Percentiles rank a stretch among this genome's conserved stretches.
Conservation (phyloP, 371 early-diverging fungal species). For the Mucor sp. region DNA sequence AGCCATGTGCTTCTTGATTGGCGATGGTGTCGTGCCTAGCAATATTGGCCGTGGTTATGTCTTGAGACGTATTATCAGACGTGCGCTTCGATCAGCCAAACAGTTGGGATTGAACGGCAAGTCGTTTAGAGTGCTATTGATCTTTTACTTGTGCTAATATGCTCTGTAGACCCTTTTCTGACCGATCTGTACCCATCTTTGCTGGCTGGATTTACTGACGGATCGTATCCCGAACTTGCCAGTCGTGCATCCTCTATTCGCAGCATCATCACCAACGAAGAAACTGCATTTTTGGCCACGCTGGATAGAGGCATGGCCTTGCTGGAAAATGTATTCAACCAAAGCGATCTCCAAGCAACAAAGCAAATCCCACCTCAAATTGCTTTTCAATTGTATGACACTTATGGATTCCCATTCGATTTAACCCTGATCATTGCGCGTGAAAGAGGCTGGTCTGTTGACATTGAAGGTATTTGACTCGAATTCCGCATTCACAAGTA, state of each 20-base stretch:
- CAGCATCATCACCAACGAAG: constrained; percentile 68
- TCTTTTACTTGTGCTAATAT: neutral
- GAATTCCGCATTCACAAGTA: neutral
- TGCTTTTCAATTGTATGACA: constrained; percentile 75
- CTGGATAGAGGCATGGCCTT: constrained; percentile 65
- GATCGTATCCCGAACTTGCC: constrained; percentile 61
- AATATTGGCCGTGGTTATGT: constrained; percentile 81
- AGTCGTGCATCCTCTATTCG: constrained; percentile 55
- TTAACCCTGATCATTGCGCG: constrained; percentile 69
- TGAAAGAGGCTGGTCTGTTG: constrained; percentile 73
- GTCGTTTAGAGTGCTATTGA: neutral
- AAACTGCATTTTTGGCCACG: constrained; percentile 63
- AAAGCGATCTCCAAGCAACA: constrained; percentile 34
- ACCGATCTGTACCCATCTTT: constrained; percentile 65
- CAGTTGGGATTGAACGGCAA: constrained; percentile 65
- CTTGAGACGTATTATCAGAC: constrained; percentile 74
- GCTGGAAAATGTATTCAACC: constrained; percentile 59
- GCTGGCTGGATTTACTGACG: constrained; percentile 52
- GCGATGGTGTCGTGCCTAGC: constrained; percentile 80
- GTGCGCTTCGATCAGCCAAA: constrained; percentile 72
- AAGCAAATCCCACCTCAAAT: constrained; percentile 52
- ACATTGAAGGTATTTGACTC: constrained; percentile 45
- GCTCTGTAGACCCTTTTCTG: constrained; percentile 55
- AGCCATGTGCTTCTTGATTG: constrained; percentile 71
- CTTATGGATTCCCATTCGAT: constrained; percentile 81